Percentiles rank a stretch among this genome's conserved stretches.
These are phyloP conservation scores for Fonsecaea monophora DNA, from an alignment of 2,329 filamentous ascomycete species.

Conservation along the genomic window DNA sequence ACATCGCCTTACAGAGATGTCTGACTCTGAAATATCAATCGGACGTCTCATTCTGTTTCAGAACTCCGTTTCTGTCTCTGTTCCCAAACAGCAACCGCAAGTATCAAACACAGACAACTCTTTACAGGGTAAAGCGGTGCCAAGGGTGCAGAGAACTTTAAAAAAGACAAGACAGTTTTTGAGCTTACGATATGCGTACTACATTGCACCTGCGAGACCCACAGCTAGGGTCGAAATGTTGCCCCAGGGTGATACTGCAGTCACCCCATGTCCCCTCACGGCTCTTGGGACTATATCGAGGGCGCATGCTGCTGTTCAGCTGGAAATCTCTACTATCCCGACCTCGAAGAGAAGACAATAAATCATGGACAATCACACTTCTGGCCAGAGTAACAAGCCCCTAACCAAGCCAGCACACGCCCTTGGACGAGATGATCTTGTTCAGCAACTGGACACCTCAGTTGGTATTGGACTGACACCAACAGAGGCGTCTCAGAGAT, in stretches of 20 bases:
- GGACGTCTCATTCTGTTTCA: neutral
- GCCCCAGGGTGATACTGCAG: neutral
- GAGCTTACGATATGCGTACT: neutral
- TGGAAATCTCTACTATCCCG: neutral
- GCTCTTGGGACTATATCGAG: neutral
- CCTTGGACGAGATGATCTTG: conserved; percentile 60
- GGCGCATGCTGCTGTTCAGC: neutral
- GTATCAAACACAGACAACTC: neutral
- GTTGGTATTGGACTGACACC: conserved; percentile 57
- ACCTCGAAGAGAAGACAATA: neutral
- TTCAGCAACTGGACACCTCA: conserved; percentile 60
- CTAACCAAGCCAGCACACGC: conserved; percentile 69
- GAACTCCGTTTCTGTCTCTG: neutral
- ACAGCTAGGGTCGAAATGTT: neutral
- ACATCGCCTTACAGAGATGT: neutral
- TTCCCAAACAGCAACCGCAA: neutral
- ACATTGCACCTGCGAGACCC: neutral
- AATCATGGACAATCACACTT: conserved; percentile 46
- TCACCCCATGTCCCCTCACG: neutral
- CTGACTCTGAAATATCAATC: neutral
- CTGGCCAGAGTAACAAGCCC: conserved; percentile 58
- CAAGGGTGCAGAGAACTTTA: neutral
- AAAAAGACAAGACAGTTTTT: neutral
- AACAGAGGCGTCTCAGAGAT: conserved; percentile 61
- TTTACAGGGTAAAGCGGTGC: neutral